Percentiles rank a stretch among this genome's conserved stretches.
These are phyloP conservation scores for Anaeromyces robustus DNA, from an alignment of 192 early-diverging fungal genomes.

Conservation along the genomic window DNA sequence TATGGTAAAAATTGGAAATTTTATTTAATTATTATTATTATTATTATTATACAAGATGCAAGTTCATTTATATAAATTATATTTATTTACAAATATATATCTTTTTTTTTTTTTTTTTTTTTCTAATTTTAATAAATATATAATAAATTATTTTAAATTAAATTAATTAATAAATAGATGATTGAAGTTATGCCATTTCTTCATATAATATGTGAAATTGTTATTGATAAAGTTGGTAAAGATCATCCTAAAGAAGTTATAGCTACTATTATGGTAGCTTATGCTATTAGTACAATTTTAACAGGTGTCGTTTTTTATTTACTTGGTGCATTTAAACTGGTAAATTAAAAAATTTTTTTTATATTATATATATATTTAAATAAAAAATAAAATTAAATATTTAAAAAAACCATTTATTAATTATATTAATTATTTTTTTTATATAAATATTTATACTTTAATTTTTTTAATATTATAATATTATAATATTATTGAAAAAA, in stretches of 20 bases:
- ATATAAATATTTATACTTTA: no score
- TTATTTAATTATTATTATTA: background rate
- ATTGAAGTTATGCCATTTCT: slow-evolving; percentile 83
- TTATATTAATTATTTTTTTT: no score
- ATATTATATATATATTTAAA: background rate
- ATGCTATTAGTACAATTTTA: slow-evolving; percentile 70
- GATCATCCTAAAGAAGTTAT: slow-evolving; percentile 51
- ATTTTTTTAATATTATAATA: no score
- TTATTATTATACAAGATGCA: background rate
- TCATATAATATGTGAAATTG: slow-evolving; percentile 55
- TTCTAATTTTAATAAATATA: no score
- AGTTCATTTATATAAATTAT: background rate
- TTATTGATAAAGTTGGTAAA: slow-evolving; percentile 38
- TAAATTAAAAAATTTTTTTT: slow-evolving; percentile 35
- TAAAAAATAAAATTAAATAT: slow-evolving; percentile 3
- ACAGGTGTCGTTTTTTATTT: slow-evolving; percentile 77
- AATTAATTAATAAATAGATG: slow-evolving; percentile 17
- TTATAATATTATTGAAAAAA: no score
- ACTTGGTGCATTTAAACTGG: slow-evolving; percentile 65
- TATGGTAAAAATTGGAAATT: slow-evolving; percentile 40
- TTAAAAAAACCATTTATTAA: no score
- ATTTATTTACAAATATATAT: background rate
- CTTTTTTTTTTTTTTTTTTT: no score
- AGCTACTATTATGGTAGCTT: slow-evolving; percentile 79
- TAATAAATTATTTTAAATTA: no score